A percentile compares a stretch with the other conserved stretches of the same genome.
These are phyloP conservation scores for Penicillium psychrofluorescens DNA, from an alignment of 495 filamentous ascomycete species.

Conservation along the genomic window DNA sequence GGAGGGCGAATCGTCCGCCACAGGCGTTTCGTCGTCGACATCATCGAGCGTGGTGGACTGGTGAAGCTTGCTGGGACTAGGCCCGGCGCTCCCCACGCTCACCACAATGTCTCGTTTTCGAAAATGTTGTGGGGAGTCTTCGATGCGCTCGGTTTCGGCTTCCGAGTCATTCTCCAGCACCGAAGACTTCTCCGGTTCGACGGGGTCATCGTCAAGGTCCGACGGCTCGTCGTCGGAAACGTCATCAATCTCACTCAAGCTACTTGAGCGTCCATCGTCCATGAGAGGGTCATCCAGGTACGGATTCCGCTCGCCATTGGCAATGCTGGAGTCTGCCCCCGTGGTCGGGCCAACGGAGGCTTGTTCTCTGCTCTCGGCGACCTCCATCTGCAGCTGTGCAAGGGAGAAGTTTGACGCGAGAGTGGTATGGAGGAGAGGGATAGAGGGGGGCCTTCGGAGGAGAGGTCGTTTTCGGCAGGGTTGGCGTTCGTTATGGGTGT, in stretches of 20 bases:
- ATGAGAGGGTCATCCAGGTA: constrained; percentile 31
- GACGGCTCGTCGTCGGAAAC: constrained; percentile 52
- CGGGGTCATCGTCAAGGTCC: constrained; percentile 41
- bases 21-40: constrained; percentile 32
- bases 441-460: constrained; percentile 1
- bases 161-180: constrained; percentile 76
- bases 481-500: constrained; percentile 8
- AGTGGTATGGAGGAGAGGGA: not conserved
- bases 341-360: constrained; percentile 27
- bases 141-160: constrained; percentile 92
- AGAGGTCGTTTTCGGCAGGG: constrained; percentile 8
- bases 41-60: constrained; percentile 43
- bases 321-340: constrained; percentile 23
- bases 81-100: constrained; percentile 41
- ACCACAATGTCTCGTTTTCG: constrained; percentile 57
- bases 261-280: constrained; percentile 53
- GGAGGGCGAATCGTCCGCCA: constrained; percentile 34
- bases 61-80: constrained; percentile 61
- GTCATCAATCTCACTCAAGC: constrained; percentile 90
- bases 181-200: constrained; percentile 26
- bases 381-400: constrained; percentile 27
- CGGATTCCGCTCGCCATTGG: constrained; percentile 35
- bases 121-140: constrained; percentile 78
- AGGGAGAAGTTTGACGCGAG: not conserved
- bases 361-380: constrained; percentile 33